phyloP scores from a whole-genome alignment of 257 asterid species.

The Petrea volubilis region DNA sequence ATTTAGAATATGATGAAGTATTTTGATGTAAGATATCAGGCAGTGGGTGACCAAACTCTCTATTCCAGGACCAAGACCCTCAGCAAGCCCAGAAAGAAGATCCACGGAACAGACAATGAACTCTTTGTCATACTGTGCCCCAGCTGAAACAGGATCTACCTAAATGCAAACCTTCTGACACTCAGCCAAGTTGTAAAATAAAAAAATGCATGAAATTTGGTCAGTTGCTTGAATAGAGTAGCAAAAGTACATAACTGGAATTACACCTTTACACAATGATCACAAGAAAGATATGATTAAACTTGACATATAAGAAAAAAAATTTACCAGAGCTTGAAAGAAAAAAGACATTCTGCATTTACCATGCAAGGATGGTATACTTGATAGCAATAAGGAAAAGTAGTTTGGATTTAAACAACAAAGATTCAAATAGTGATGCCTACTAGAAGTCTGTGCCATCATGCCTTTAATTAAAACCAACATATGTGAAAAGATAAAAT shows the following conservation, averaged over 20 bases:
- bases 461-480: not conserved
- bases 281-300: not conserved
- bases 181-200: constrained; percentile 19
- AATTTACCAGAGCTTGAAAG: not conserved
- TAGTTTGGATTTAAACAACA: not conserved
- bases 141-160: constrained; percentile 86
- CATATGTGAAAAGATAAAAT: constrained; percentile 6
- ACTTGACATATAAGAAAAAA: not conserved
- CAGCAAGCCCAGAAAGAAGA: constrained; percentile 96
- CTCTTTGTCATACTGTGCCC: constrained; percentile 86
- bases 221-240: not conserved
- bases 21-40: not conserved
- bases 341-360: not conserved
- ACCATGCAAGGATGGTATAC: not conserved
- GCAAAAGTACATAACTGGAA: not conserved
- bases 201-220: not conserved
- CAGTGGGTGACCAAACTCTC: constrained; percentile 84
- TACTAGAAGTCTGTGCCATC: not conserved
- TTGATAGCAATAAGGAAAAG: not conserved
- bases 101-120: constrained; percentile 94
- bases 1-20: not conserved
- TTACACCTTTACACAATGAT: not conserved
- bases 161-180: constrained; percentile 38
- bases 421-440: not conserved
- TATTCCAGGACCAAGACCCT: constrained; percentile 95